Evolutionary conservation across 2,329 filamentous ascomycete species (phyloP), one percentile per base, ranked within the genome.

Genomic region (Alternaria angustiovoidea): DNA sequence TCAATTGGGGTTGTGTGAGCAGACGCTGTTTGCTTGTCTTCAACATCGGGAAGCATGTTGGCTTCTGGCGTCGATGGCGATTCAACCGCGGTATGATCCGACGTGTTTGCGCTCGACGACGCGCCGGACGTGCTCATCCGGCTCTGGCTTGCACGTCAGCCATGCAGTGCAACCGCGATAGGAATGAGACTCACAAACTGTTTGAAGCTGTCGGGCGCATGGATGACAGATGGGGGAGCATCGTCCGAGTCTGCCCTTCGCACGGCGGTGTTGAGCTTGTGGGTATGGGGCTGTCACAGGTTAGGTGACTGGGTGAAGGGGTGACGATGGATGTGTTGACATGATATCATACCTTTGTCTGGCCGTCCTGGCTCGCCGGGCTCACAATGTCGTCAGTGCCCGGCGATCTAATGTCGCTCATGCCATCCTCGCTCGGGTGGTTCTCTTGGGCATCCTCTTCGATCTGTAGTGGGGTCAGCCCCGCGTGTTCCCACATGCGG

Each of bases 161-260:
- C 63, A 72, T 64, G 60, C 61, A 42, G 69, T 77, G 68, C 68
- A 69, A 70, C 73, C 66, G 63, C 55, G 71, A 62, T 47, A 44
- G 51, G 59, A 18, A 55, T 46, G 46, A 59, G 43, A 67, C 74
- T 61, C 66, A 95, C 92, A 86, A 95, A 96, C 68, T 87, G 87
- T 57, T 88, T 86, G 78, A 95, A 97, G 63, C 90, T 92, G 65
- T 92, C 85, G 0, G 94, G 93, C 16, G 92, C 92, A 82, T 97
- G 94, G 68, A 97, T 97, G 55, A 96, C 94, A 1, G 94, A 97
- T 54, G 92, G 86, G 24, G 93, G 90, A 67, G 94, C 92, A 66
- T 96, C 92, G 62, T 88, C 89, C 24, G 86, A 85, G 54, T 74
- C 88, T 81, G 76, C 89, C 71, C 80, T 64, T 52, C 77, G 74